Base-by-base conservation (phyloP, 257 asterid genomes). In the Anisodus acutangulus region DNA sequence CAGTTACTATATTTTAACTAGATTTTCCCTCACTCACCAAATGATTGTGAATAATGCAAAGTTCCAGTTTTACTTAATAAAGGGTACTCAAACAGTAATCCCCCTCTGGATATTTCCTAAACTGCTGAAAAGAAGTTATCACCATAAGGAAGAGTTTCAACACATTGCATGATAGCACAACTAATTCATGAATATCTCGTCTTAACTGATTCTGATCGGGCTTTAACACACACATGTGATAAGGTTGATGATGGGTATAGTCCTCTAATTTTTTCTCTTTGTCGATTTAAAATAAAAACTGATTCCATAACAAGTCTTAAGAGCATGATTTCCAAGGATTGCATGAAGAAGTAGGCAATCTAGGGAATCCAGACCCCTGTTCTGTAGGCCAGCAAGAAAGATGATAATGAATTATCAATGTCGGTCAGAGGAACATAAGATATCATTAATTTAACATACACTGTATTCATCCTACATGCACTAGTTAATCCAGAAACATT, bases 261-360 rank as follows among this genome's bases (percentile, higher is more conserved):
- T 51, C 81, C 16, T 51, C 45, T 76, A 76, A 12, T 10, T 19
- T 76, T 47, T 76, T 31, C 12, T 16, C 12, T 31, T 15, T 26
- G 8, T 76, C 8, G 3, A 6, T 76, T 51, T 76, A 13, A 12
- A 17, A 76, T 76, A 51, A 51, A 51, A 76, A 76, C 47, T 22
- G 47, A 76, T 49, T 76, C 63, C 22, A 51, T 6, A 76, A 49
- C 81, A 1, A 0, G 6, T 22, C 72, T 49, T 26, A 49, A 6
- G 62, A 76, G 45, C 62, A 51, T 49, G 45, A 51, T 76, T 51
- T 76, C 63, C 81, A 51, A 76, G 45, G 81, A 76, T 51, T 51
- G 45, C 81, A 76, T 49, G 59, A 72, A 49, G 22, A 4, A 22
- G 45, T 10, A 76, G 9, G 63, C 43, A 74, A 47, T 49, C 45